phyloP scores from a whole-genome alignment of 306 rosid species.

The Morella rubra region DNA sequence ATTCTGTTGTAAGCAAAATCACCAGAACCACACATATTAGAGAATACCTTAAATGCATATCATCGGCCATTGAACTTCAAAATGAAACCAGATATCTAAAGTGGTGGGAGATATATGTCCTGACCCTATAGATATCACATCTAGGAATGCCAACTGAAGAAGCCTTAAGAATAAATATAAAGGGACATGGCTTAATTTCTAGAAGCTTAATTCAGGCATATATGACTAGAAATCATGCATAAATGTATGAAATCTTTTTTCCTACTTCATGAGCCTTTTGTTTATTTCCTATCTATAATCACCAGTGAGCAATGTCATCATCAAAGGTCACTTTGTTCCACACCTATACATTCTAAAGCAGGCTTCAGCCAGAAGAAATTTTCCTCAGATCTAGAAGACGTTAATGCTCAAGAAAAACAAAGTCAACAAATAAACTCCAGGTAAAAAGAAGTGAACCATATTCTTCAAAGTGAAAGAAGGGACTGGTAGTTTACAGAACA shows the following conservation, averaged over 20 bases:
- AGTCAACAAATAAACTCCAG: neutral
- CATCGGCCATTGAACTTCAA: neutral
- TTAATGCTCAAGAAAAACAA: neutral
- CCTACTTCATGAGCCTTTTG: neutral
- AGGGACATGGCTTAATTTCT: neutral
- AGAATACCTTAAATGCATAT: constrained; percentile 6
- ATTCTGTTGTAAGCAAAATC: constrained; percentile 35
- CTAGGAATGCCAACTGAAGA: neutral
- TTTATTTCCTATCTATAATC: neutral
- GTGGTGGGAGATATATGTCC: constrained; percentile 4
- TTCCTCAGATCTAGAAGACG: neutral
- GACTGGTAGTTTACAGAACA: neutral
- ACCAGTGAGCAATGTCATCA: neutral
- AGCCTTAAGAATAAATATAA: neutral
- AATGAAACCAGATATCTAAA: neutral
- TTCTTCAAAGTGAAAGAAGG: neutral
- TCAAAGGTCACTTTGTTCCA: neutral
- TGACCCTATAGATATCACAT: neutral
- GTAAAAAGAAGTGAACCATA: neutral
- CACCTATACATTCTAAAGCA: neutral
- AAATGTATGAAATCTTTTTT: neutral
- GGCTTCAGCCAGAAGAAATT: neutral
- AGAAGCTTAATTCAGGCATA: neutral
- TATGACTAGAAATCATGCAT: neutral
- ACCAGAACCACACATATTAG: constrained; percentile 9